These are phyloP conservation scores for Chernovozyma aurita DNA, from an alignment of 1,139 yeast species.

Conservation along the genomic window DNA sequence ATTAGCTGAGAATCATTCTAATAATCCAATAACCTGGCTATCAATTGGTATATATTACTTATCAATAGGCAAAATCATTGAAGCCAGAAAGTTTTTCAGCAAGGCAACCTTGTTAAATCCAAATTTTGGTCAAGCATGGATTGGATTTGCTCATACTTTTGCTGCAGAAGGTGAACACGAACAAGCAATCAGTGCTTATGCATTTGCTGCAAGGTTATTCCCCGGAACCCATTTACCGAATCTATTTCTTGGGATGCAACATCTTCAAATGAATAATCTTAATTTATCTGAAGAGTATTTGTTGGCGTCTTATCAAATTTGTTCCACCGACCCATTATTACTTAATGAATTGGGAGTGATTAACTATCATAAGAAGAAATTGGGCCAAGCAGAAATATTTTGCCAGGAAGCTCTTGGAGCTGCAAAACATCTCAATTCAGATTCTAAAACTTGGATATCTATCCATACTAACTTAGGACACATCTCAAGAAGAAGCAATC, in stretches of 20 bases:
- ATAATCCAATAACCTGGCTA: slow-evolving; percentile 82
- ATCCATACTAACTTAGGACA: slow-evolving; percentile 90
- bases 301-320: slow-evolving; percentile 67
- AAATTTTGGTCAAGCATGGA: slow-evolving; percentile 94
- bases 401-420: slow-evolving; percentile 71
- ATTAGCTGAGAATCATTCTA: slow-evolving; percentile 81
- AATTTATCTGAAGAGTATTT: slow-evolving; percentile 85
- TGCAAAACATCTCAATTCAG: slow-evolving; percentile 67
- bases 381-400: slow-evolving; percentile 63
- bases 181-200: slow-evolving; percentile 95
- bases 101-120: slow-evolving; percentile 89
- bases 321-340: slow-evolving; percentile 80
- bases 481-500: slow-evolving; percentile 69
- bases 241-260: slow-evolving; percentile 93
- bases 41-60: slow-evolving; percentile 90
- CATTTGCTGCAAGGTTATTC: slow-evolving; percentile 89
- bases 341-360: slow-evolving; percentile 92
- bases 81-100: slow-evolving; percentile 83
- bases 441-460: slow-evolving; percentile 80
- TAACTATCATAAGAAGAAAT: slow-evolving; percentile 70
- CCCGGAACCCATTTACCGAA: slow-evolving; percentile 94
- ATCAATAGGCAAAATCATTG: slow-evolving; percentile 66
- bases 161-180: slow-evolving; percentile 98
- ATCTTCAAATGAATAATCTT: slow-evolving; percentile 78
- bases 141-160: slow-evolving; percentile 97